Conservation (phyloP, 768 basidiomycete genomes). For the Boletus edulis region DNA sequence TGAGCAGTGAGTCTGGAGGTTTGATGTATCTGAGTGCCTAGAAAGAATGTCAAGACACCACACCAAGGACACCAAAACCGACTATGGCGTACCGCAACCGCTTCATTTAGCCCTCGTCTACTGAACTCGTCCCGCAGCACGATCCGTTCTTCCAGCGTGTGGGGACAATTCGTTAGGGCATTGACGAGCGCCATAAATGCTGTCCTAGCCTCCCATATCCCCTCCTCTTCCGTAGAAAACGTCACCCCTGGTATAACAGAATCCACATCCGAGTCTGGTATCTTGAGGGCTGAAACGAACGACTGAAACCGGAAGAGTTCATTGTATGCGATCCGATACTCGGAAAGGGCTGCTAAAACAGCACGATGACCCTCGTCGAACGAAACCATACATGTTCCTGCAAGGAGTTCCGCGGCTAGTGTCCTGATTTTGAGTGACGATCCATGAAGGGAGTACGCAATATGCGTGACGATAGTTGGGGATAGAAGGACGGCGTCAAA, state of each 20-base stretch:
- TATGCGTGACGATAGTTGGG: slow-evolving; percentile 65
- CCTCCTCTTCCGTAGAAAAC: slow-evolving; percentile 56
- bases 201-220: slow-evolving; percentile 78
- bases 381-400: slow-evolving; percentile 79
- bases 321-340: slow-evolving; percentile 67
- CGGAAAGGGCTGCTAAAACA: slow-evolving; percentile 76
- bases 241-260: slow-evolving; percentile 30
- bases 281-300: slow-evolving; percentile 59
- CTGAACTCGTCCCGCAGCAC: slow-evolving; percentile 80
- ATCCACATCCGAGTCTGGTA: slow-evolving; percentile 43
- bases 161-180: slow-evolving; percentile 65
- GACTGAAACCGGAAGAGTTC: slow-evolving; percentile 81
- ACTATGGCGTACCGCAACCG: slow-evolving; percentile 64
- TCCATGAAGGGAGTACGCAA: slow-evolving; percentile 67
- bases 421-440: slow-evolving; percentile 68
- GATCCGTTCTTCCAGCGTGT: slow-evolving; percentile 76
- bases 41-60: background rate
- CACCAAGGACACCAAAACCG: background rate
- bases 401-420: slow-evolving; percentile 73
- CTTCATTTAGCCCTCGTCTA: slow-evolving; percentile 79
- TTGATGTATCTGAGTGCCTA: slow-evolving; percentile 74
- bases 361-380: slow-evolving; percentile 66
- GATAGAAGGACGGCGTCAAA: slow-evolving; percentile 65
- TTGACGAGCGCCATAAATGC: slow-evolving; percentile 79
- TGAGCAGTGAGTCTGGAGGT: slow-evolving; percentile 77